Evolutionary conservation across 2,329 filamentous ascomycete genomes (phyloP).

Genomic region (Fusarium falciforme): DNA sequence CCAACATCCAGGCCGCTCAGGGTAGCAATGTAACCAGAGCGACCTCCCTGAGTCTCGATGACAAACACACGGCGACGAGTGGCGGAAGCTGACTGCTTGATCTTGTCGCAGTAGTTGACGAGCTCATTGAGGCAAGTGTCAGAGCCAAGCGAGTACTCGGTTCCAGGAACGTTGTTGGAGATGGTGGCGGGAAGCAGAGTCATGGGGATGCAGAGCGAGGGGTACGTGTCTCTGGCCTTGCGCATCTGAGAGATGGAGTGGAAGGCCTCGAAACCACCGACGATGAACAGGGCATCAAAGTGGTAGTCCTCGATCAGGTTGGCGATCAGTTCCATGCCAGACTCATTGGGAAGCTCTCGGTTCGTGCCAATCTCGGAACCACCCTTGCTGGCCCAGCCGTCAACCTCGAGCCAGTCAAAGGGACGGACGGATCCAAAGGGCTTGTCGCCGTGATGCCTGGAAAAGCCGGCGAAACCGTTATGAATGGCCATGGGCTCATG

Average conservation of each 20-base stretch:
- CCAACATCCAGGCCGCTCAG: constrained; percentile 92
- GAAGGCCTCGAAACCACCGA: constrained; percentile 97
- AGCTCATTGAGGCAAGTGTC: constrained; percentile 97
- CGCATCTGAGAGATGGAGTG: constrained; percentile 90
- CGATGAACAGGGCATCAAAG: constrained; percentile 90
- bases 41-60: constrained; percentile 96
- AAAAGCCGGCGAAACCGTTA: constrained; percentile 95
- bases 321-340: constrained; percentile 84
- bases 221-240: constrained; percentile 80
- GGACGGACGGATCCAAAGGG: constrained; percentile 85
- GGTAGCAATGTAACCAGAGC: constrained; percentile 93
- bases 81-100: constrained; percentile 95
- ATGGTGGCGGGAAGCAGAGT: constrained; percentile 94
- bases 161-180: constrained; percentile 97
- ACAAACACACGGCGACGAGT: constrained; percentile 95
- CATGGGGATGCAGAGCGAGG: constrained; percentile 92
- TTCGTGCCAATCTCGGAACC: constrained; percentile 99
- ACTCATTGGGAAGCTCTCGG: constrained; percentile 87
- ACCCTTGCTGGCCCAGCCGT: constrained; percentile 94
- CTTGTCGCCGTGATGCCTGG: constrained; percentile 87
- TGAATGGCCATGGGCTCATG: constrained; percentile 93
- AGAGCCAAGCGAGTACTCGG: constrained; percentile 95
- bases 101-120: constrained; percentile 95
- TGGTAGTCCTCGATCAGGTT: constrained; percentile 86
- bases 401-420: constrained; percentile 93